A percentile compares a stretch with the other conserved stretches of the same genome.
Conservation (phyloP, 441 rosid genomes). For the Arabidopsis hybrid region DNA sequence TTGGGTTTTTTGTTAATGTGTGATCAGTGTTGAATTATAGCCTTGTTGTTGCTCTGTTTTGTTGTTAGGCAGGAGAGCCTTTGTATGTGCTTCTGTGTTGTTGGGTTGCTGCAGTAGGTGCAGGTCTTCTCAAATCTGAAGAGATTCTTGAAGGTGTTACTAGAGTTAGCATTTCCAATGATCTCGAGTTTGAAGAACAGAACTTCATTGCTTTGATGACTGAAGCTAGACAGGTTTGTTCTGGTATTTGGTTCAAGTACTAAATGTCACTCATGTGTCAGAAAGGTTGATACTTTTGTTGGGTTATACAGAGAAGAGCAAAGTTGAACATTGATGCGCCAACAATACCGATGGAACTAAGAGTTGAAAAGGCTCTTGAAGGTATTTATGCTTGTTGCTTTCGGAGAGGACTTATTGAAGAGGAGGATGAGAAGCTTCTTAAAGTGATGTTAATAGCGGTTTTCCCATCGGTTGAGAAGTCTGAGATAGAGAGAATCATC, state of each 20-base stretch:
- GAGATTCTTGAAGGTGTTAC: conserved; percentile 91
- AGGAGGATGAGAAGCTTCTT: conserved; percentile 75
- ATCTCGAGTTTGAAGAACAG: conserved; percentile 94
- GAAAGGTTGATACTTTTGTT: conserved; percentile 22
- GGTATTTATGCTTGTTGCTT: conserved; percentile 86
- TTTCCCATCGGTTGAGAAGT: conserved; percentile 64
- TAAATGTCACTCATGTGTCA: not conserved
- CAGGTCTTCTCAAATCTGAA: conserved; percentile 94
- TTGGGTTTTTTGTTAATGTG: too few relatives aligned
- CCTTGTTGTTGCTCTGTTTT: conserved; percentile 31
- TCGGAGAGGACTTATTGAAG: conserved; percentile 68
- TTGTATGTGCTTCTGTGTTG: conserved; percentile 91
- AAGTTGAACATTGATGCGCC: conserved; percentile 66
- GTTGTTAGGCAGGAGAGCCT: conserved; percentile 82
- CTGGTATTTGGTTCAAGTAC: not conserved
- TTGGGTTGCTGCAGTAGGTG: conserved; percentile 96
- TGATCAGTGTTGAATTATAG: too few relatives aligned
- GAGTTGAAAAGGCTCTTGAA: conserved; percentile 88
- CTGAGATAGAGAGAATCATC: conserved; percentile 66
- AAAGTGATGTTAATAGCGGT: conserved; percentile 66
- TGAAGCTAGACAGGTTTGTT: conserved; percentile 81
- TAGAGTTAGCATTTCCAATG: conserved; percentile 79
- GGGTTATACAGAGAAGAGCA: conserved; percentile 72
- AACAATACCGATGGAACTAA: conserved; percentile 73
- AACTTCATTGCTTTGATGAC: conserved; percentile 78